Evolutionary conservation across 805 yeast species (phyloP), one percentile per base, ranked within the genome.

Genomic region (Yarrowia divulgata): DNA sequence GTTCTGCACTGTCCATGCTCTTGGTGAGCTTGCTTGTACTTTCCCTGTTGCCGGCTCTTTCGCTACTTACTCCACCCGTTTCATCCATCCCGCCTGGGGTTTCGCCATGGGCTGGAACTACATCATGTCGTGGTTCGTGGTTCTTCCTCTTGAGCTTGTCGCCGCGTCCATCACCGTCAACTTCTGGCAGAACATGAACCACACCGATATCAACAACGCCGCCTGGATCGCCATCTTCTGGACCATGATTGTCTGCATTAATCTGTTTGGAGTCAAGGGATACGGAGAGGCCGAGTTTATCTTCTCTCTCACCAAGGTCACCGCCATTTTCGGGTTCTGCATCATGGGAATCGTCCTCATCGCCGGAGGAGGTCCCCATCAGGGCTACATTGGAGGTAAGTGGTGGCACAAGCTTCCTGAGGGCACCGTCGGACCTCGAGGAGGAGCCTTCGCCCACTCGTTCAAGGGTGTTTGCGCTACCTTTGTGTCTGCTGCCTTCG

Each of bases 401-500:
- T 85, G 85, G 78, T 88, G 89, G 88, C 81, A 83, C 71, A 29
- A 52, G 18, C 66, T 43, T 8, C 66, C 66, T 19, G 42, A 32
- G 14, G 66, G 42, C 16, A 60, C 66, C 5, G 42, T 34, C 8
- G 66, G 66, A 9, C 66, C 66, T 13, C 52, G 66, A 45, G 68
- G 68, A 19, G 90, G 89, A 77, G 85, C 79, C 45, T 85, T 76
- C 71, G 86, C 88, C 12, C 88, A 92, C 72, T 88, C 85, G 10
- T 88, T 88, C 77, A 88, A 89, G 78, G 93, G 92, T 71, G 85
- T 90, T 66, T 85, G 89, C 74, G 81, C 90, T 0, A 90, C 87
- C n/a, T 85, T 90, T 71, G 89, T 89, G 63, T 86, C 90, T 46
- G 92, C 94, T 16, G 91, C 93, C 0, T 90, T 89, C 77, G 84